Evolutionary conservation across 169 alveolate genomes (phyloP).

Genomic region (Neospora caninum): DNA sequence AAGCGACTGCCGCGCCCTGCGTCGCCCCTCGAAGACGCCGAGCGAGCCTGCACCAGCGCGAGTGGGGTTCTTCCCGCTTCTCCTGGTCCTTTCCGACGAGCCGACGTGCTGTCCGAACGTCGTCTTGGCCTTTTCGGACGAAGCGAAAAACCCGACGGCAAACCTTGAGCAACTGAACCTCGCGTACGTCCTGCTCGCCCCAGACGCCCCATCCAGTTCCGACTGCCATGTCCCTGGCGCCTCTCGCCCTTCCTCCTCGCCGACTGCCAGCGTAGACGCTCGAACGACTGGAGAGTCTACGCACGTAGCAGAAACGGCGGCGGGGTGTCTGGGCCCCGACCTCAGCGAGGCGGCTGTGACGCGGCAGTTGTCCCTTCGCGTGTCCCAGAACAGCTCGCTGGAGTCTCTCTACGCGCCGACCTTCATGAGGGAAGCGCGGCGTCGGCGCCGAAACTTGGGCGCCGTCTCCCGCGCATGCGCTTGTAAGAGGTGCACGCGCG

Average conservation of each 20-base stretch:
- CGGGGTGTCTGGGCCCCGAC: too few species aligned
- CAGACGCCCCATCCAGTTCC: neutral
- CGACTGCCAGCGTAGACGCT: neutral
- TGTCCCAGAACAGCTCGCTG: neutral
- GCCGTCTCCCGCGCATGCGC: neutral
- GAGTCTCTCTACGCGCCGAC: conserved; percentile 21
- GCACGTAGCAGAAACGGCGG: too few species aligned
- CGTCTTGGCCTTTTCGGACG: neutral
- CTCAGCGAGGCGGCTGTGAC: neutral
- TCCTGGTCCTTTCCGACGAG: neutral
- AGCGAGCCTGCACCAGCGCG: neutral
- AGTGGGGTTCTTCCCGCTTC: neutral
- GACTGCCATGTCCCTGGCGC: neutral
- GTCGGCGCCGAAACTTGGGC: neutral
- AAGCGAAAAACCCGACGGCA: neutral
- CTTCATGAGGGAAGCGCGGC: neutral
- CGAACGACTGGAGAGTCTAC: neutral
- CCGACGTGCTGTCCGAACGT: conserved; percentile 13
- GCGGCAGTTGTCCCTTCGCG: neutral
- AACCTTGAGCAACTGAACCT: neutral
- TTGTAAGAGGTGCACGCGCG: neutral
- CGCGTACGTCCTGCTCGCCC: neutral
- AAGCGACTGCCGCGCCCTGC: neutral
- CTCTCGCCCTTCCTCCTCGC: neutral
- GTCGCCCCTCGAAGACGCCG: neutral